These are phyloP conservation scores for Hypoxylon sp. DNA, from an alignment of 2,329 filamentous ascomycete genomes.

Conservation along the genomic window DNA sequence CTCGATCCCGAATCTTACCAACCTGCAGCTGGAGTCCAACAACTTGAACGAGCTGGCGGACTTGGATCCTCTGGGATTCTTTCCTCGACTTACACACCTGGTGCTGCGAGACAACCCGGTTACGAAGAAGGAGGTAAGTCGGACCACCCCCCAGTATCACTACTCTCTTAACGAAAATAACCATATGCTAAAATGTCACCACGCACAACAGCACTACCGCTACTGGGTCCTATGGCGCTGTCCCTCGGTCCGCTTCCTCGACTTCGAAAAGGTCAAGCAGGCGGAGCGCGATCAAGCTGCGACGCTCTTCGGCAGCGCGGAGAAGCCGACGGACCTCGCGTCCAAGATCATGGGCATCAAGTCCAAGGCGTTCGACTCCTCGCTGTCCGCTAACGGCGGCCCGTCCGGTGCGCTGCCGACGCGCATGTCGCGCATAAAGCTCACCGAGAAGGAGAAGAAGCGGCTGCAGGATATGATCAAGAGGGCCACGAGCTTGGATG, in stretches of 20 bases:
- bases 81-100: slow-evolving; percentile 82
- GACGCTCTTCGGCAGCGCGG: slow-evolving; percentile 85
- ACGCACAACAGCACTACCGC: slow-evolving; percentile 81
- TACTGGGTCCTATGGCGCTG: slow-evolving; percentile 92
- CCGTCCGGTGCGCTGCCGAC: slow-evolving; percentile 64
- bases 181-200: background rate
- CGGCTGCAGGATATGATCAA: slow-evolving; percentile 88
- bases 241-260: slow-evolving; percentile 88
- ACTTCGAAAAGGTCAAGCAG: slow-evolving; percentile 92
- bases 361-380: slow-evolving; percentile 79
- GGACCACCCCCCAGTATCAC: background rate
- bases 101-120: slow-evolving; percentile 90
- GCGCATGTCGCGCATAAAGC: slow-evolving; percentile 82
- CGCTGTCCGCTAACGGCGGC: slow-evolving; percentile 59
- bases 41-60: slow-evolving; percentile 87
- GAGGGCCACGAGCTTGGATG: slow-evolving; percentile 88
- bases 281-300: slow-evolving; percentile 81
- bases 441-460: slow-evolving; percentile 91
- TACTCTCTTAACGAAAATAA: background rate
- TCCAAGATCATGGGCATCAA: slow-evolving; percentile 88
- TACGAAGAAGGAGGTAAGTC: slow-evolving; percentile 87
- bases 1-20: slow-evolving; percentile 85
- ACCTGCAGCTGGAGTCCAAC: slow-evolving; percentile 87
- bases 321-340: slow-evolving; percentile 85
- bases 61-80: slow-evolving; percentile 81